These are phyloP conservation scores for Musa itinerans DNA, from an alignment of 176 grass and related monocot genomes.

Conservation along the genomic window DNA sequence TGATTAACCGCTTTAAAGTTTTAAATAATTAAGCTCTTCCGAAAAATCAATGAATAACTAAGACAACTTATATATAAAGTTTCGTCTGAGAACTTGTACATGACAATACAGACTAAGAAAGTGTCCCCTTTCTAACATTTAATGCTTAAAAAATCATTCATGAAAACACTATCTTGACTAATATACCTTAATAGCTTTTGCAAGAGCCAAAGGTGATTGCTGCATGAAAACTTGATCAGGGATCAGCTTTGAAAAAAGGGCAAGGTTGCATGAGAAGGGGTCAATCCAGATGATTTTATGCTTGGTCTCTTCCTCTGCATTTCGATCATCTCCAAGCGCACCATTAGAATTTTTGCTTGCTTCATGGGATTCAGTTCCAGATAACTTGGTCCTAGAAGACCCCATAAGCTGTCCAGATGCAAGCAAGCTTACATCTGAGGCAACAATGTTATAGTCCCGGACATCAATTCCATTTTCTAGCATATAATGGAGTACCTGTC, in stretches of 20 bases:
- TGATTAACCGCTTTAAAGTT: too few species aligned
- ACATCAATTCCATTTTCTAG: conserved; percentile 72
- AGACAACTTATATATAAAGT: too few species aligned
- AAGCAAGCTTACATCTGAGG: conserved; percentile 65
- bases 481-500: conserved; percentile 56
- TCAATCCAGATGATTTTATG: conserved; percentile 73
- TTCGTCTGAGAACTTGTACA: neutral
- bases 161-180: conserved; percentile 1
- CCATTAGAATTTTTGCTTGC: conserved; percentile 11
- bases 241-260: conserved; percentile 60
- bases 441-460: conserved; percentile 58
- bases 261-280: conserved; percentile 66
- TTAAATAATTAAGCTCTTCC: too few species aligned
- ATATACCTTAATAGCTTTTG: conserved; percentile 89
- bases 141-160: conserved; percentile 15
- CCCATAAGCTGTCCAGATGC: conserved; percentile 50
- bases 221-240: conserved; percentile 48
- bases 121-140: neutral
- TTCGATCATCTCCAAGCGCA: conserved; percentile 20
- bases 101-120: neutral
- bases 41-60: too few species aligned
- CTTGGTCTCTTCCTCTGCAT: conserved; percentile 18
- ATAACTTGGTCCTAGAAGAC: neutral
- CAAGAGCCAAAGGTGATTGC: conserved; percentile 88
- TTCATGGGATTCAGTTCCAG: conserved; percentile 13